Evolutionary conservation across 257 asterid genomes (phyloP).

Genomic region (Linderniella brevidens): DNA sequence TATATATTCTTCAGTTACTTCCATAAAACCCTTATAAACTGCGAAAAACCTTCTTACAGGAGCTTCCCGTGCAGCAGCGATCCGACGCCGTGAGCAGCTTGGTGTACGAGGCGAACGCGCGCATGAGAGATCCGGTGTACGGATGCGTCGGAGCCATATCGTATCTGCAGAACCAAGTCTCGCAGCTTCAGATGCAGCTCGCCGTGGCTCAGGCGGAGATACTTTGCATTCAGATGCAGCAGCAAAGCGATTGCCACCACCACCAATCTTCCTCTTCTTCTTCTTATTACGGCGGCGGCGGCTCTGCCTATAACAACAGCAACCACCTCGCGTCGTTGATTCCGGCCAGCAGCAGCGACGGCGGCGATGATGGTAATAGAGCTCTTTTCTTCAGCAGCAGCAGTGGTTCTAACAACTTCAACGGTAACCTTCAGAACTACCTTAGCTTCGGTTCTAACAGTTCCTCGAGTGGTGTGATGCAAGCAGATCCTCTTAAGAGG

Average conservation of each 20-base stretch:
- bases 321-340: too few species aligned
- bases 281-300: constrained; percentile 6
- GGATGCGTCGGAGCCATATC: constrained; percentile 90
- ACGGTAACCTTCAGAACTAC: constrained; percentile 57
- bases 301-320: too few species aligned
- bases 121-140: constrained; percentile 75
- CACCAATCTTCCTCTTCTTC: constrained; percentile 11
- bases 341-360: too few species aligned
- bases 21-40: too few species aligned
- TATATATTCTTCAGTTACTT: too few species aligned
- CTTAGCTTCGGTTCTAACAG: constrained; percentile 43
- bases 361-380: constrained; percentile 18
- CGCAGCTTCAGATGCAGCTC: constrained; percentile 71
- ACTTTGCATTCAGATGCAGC: constrained; percentile 76
- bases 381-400: constrained; percentile 23
- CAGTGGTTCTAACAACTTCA: too few species aligned
- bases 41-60: constrained; percentile 18
- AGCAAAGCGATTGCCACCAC: too few species aligned
- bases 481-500: constrained; percentile 76
- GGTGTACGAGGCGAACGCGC: constrained; percentile 77
- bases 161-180: constrained; percentile 62
- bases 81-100: constrained; percentile 78
- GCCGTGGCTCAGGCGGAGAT: constrained; percentile 85
- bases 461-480: constrained; percentile 47
- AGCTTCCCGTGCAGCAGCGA: constrained; percentile 61